Evolutionary conservation across 2,329 filamentous ascomycete genomes (phyloP), one percentile per base, ranked within the genome.

Genomic region (Trichophyton benhamiae): DNA sequence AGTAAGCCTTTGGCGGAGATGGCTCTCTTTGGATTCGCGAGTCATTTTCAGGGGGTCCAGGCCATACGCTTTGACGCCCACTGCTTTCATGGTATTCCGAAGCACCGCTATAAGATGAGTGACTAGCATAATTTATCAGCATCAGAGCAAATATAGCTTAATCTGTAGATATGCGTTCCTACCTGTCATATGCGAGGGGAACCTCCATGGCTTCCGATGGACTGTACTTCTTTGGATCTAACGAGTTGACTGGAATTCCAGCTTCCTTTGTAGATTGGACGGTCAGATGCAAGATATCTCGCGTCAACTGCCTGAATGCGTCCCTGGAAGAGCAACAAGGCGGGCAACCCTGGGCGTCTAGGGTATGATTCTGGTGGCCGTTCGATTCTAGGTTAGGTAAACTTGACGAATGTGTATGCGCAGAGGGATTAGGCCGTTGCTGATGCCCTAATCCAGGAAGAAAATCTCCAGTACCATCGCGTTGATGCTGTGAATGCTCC

Each of bases 131-230:
- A 25, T 44, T 11, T 3, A 55, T 55, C 15, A 55, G 27, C 17
- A 36, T 36, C 20, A 44, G 11, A 44, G 15, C 6, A 15, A 4
- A 44, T 42, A 44, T 9, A 3, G 38, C 25, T 42, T 2, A 46
- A 65, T 62, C 63, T 67, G 60, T 55, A 13, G 48, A 5, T 25
- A n/a, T 27, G 20, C 22, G 1, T 13, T 17, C 15, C 69, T 67
- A 71, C 71, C 67, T 67, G 7, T 67, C 65, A 59, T 67, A 65
- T 62, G 71, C 66, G 59, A 71, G 66, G 52, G 70, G 69, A 13
- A 71, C 67, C 55, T 70, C 67, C 61, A 66, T 66, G 8, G 65
- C 65, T 15, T 27, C 61, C 62, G 66, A 65, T 22, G 60, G 66
- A 44, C 66, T 61, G 60, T 62, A 66, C 17, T 67, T 66, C 36